Evolutionary conservation across 352 stramenopile species (phyloP).

Genomic region (Phytophthora pistaciae): DNA sequence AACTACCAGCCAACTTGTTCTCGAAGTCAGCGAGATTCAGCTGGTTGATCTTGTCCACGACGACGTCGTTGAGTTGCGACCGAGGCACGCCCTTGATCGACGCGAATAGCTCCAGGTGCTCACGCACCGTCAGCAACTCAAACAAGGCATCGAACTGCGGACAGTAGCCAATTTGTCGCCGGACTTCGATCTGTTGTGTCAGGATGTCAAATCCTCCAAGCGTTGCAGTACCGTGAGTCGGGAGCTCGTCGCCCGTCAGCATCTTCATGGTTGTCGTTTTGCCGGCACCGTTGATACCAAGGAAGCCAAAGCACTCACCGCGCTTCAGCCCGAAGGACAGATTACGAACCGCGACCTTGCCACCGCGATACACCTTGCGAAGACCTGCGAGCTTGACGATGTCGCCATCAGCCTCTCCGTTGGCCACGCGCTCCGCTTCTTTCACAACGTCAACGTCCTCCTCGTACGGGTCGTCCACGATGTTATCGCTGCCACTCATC

Average conservation of each 20-base stretch:
- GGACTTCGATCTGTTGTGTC: constrained; percentile 75
- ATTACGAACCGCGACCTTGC: constrained; percentile 82
- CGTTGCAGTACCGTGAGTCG: constrained; percentile 55
- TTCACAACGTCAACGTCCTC: constrained; percentile 55
- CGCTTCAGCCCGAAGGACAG: constrained; percentile 81
- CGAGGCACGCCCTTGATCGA: constrained; percentile 85
- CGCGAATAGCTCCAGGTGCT: constrained; percentile 90
- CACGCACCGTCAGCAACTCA: constrained; percentile 79
- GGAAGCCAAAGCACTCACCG: constrained; percentile 95
- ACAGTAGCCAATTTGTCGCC: constrained; percentile 92
- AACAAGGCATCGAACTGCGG: constrained; percentile 93
- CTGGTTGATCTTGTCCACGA: constrained; percentile 84
- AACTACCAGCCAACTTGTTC: constrained; percentile 78
- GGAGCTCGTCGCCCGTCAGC: constrained; percentile 90
- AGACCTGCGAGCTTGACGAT: constrained; percentile 44
- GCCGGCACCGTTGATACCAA: constrained; percentile 95
- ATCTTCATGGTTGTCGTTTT: constrained; percentile 98
- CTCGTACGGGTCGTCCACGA: constrained; percentile 37
- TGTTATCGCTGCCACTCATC: constrained; percentile 39
- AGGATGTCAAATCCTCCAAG: constrained; percentile 81
- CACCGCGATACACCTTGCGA: constrained; percentile 56
- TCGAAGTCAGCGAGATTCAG: constrained; percentile 86
- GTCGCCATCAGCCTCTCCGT: constrained; percentile 42
- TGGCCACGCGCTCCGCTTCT: constrained; percentile 47
- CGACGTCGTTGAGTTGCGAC: constrained; percentile 54